Conservation (phyloP, 139 green algal species). For the Ettlia oleoabundans region DNA sequence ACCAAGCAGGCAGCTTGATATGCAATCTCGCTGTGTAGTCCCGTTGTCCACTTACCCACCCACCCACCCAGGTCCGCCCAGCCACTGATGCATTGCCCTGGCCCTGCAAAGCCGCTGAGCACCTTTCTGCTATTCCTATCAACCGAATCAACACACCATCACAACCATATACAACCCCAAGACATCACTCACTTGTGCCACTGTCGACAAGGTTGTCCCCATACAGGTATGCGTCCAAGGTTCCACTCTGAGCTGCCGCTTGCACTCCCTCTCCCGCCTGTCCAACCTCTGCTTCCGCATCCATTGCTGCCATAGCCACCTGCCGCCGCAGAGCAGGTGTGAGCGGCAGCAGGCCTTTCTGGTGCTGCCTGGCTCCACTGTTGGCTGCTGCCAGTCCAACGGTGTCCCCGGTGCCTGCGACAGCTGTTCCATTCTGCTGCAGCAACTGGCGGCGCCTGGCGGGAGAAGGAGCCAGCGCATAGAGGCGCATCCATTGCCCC, state of each 20-base stretch:
- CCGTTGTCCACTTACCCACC: no score
- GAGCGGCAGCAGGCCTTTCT: not conserved
- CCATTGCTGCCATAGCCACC: not conserved
- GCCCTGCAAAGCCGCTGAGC: no score
- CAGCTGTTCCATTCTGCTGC: not conserved
- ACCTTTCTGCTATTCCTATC: no score
- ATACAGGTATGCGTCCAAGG: slow-evolving; percentile 7
- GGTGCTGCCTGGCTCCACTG: no score
- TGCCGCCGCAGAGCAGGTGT: not conserved
- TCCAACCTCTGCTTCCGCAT: not conserved
- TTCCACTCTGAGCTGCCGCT: not conserved
- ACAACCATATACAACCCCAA: no score
- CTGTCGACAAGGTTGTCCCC: slow-evolving; percentile 18
- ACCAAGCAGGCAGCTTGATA: no score
- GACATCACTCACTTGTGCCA: slow-evolving; percentile 24
- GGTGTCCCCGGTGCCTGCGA: not conserved
- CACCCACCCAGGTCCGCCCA: no score
- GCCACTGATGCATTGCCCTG: no score
- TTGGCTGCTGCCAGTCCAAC: not conserved
- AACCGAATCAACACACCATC: no score
- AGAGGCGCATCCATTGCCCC: not conserved
- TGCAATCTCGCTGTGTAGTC: no score
- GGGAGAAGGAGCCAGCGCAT: not conserved
- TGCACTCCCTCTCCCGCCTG: not conserved
- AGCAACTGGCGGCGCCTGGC: not conserved